A percentile compares a stretch with the other conserved stretches of the same genome.
phyloP scores from a whole-genome alignment of 768 basidiomycete genomes.

The Lactarius hatsudake region DNA sequence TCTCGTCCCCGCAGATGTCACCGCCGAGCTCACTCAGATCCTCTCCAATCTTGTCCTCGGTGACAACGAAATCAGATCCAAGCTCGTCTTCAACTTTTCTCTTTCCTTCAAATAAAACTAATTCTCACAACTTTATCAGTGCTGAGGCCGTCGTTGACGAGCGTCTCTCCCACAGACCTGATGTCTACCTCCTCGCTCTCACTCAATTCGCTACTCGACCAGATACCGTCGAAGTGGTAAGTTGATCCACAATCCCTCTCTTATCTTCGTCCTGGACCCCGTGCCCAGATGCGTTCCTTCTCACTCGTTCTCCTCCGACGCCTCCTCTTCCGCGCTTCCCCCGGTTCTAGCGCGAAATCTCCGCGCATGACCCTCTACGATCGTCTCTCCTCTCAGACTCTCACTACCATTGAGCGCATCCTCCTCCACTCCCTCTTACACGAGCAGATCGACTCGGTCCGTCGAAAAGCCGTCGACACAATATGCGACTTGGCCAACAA shows the following conservation, averaged over 20 bases:
- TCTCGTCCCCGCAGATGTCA: constrained; percentile 59
- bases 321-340: constrained; percentile 66
- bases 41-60: constrained; percentile 81
- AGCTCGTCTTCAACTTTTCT: constrained; percentile 39
- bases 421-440: constrained; percentile 67
- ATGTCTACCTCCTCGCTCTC: constrained; percentile 74
- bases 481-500: constrained; percentile 74
- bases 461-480: constrained; percentile 71
- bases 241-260: constrained; percentile 32
- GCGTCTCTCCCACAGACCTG: constrained; percentile 70
- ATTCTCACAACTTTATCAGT: constrained; percentile 35
- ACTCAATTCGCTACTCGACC: constrained; percentile 75
- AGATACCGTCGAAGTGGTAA: constrained; percentile 70
- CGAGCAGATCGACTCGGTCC: constrained; percentile 56
- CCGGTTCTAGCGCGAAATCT: constrained; percentile 35
- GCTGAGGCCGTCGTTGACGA: constrained; percentile 84
- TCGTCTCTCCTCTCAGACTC: constrained; percentile 62
- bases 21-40: constrained; percentile 75
- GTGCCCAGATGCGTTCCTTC: constrained; percentile 74
- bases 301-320: constrained; percentile 78
- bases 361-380: constrained; percentile 69
- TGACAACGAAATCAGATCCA: constrained; percentile 77
- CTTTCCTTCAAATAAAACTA: constrained; percentile 4
- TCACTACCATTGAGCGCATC: constrained; percentile 67
- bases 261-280: background rate